These are phyloP conservation scores for Blastobotrys chiropterorum DNA, from an alignment of 805 yeast species.

Conservation along the genomic window DNA sequence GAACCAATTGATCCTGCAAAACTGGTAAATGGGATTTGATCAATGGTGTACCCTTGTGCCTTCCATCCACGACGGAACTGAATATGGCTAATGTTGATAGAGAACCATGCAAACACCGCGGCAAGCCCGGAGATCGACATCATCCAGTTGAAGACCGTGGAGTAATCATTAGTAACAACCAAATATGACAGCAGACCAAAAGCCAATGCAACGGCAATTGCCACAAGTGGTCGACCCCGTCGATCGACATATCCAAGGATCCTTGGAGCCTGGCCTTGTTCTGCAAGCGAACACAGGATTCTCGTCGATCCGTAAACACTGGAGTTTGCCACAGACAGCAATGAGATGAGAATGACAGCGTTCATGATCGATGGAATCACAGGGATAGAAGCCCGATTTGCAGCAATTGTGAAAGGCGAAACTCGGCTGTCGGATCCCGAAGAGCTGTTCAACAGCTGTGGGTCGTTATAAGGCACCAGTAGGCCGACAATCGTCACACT, in stretches of 20 bases:
- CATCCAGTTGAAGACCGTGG: slow-evolving; percentile 65
- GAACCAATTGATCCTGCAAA: slow-evolving; percentile 68
- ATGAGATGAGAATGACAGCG: slow-evolving; percentile 57
- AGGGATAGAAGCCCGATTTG: slow-evolving; percentile 52
- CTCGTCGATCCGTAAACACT: slow-evolving; percentile 61
- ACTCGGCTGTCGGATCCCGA: slow-evolving; percentile 52
- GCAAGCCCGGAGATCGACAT: slow-evolving; percentile 72
- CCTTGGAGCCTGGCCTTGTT: slow-evolving; percentile 52
- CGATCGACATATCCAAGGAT: slow-evolving; percentile 60
- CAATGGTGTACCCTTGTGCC: slow-evolving; percentile 60
- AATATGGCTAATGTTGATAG: slow-evolving; percentile 61
- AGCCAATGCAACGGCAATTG: slow-evolving; percentile 39
- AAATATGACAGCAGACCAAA: slow-evolving; percentile 53
- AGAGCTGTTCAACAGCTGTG: slow-evolving; percentile 39
- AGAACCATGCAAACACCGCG: slow-evolving; percentile 75
- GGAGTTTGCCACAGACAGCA: slow-evolving; percentile 62
- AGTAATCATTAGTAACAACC: slow-evolving; percentile 50
- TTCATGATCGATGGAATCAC: slow-evolving; percentile 66
- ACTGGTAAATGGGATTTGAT: slow-evolving; percentile 62
- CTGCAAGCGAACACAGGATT: slow-evolving; percentile 58
- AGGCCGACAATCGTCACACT: slow-evolving; percentile 52
- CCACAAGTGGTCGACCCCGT: slow-evolving; percentile 66
- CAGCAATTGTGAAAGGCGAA: slow-evolving; percentile 68
- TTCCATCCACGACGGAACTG: slow-evolving; percentile 59
- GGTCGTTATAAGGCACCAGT: slow-evolving; percentile 59